Evolutionary conservation across 495 filamentous ascomycete genomes (phyloP), one percentile per base, ranked within the genome.

Genomic region (Hyphodiscus hymeniophilus): DNA sequence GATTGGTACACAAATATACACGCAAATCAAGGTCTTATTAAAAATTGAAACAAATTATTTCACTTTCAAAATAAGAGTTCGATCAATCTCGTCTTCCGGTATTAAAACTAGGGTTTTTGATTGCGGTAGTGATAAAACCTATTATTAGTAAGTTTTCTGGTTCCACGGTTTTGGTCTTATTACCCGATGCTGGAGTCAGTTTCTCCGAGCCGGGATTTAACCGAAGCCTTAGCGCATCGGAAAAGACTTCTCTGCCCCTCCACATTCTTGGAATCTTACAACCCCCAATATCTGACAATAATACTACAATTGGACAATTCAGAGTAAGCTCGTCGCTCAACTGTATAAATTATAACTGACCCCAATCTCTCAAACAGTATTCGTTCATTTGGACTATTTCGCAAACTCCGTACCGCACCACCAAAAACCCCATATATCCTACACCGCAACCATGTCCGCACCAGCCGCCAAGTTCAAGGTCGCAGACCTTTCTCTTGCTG

Each of bases 401-500:
- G 7, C 39, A 2, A 10, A 45, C 42, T 45, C 41, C 49, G 41
- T 45, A 57, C 50, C 50, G 38, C 47, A 53, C 47, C 50, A 47
- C 26, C n/a, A 42, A 28, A 10, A 28, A 28, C 5, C 4, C 26
- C 26, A 5, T 10, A 28, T 28, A 31, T 36, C 11, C 18, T 12
- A 39, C 45, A 48, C 48, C 47, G 38, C 36, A 49, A 52, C 3
- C 28, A 59, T 55, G 55, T 42, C 55, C 40, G 55, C 56, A 38
- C 52, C 56, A 49, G 52, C 56, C 31, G 42, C 51, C 23, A 58
- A 58, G 36, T 55, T 52, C 51, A 55, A 58, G 56, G 45, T 48
- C 74, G 88, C 91, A 61, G 92, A 98, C 76, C 85, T 98, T 70
- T 87, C 84, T 64, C 81, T 97, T 64, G 91, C 92, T 63, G 92